These are phyloP conservation scores for Cercospora sp. DNA, from an alignment of 2,329 filamentous ascomycete species.

Conservation along the genomic window DNA sequence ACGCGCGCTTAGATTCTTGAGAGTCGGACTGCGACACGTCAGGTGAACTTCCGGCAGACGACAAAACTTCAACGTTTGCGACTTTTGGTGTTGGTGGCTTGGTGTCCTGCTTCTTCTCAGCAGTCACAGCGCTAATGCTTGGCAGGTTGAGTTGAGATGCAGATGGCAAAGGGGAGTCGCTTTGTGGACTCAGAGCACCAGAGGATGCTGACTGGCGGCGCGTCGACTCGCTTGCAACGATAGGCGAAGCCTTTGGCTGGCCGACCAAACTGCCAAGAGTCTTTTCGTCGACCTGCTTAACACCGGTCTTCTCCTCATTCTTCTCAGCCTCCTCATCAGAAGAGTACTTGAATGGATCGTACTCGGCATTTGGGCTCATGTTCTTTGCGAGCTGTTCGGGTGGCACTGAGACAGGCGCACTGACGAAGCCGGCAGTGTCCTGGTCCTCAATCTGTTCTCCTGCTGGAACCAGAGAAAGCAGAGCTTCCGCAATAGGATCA, in stretches of 20 bases:
- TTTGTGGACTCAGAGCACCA: neutral
- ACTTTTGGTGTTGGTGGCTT: constrained; percentile 9
- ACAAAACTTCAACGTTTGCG: constrained; percentile 10
- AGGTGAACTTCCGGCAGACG: neutral
- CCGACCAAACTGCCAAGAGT: constrained; percentile 10
- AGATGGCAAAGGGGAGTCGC: constrained; percentile 1
- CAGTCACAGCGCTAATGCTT: constrained; percentile 11
- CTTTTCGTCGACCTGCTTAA: constrained; percentile 6
- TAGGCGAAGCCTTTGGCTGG: neutral
- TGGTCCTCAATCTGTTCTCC: constrained; percentile 8
- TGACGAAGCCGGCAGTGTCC: constrained; percentile 11
- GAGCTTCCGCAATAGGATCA: constrained; percentile 2
- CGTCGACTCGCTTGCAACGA: neutral
- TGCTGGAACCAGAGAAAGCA: constrained; percentile 5
- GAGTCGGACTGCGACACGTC: constrained; percentile 1
- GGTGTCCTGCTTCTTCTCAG: neutral
- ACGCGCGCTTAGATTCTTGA: neutral
- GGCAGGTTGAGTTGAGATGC: constrained; percentile 13
- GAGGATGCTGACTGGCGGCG: neutral
- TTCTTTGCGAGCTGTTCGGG: constrained; percentile 4
- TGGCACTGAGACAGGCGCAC: constrained; percentile 6
- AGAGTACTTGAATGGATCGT: constrained; percentile 12
- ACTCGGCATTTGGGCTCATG: neutral
- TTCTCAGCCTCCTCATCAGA: neutral
- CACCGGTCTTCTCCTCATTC: neutral